Percentiles rank a stretch among this genome's conserved stretches.
These are phyloP conservation scores for Clitopilus hobsonii DNA, from an alignment of 768 basidiomycete genomes.

Conservation along the genomic window DNA sequence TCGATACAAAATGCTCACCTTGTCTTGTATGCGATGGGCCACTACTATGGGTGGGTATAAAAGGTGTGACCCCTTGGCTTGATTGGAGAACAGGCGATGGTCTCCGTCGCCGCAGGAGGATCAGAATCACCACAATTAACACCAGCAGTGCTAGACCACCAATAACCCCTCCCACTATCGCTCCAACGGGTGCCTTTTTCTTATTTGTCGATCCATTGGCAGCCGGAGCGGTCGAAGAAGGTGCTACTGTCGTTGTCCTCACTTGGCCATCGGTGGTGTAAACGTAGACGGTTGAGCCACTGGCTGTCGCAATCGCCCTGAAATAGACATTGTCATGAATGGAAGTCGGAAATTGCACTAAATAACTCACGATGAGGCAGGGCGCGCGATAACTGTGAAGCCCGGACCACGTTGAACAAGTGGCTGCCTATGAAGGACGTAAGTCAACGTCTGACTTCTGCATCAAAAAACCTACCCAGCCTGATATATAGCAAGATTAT, in stretches of 20 bases:
- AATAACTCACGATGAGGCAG: background rate
- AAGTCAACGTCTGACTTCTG: background rate
- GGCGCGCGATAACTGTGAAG: background rate
- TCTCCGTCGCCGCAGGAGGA: conserved; percentile 3
- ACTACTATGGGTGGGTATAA: background rate
- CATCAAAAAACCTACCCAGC: background rate
- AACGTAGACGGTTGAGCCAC: background rate
- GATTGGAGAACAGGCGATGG: background rate
- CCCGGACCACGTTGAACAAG: background rate
- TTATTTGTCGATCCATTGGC: too few species aligned
- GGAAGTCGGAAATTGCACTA: background rate
- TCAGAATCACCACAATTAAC: background rate
- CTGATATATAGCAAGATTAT: background rate
- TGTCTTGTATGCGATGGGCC: background rate
- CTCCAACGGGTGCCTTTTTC: conserved; percentile 6
- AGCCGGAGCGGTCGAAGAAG: background rate
- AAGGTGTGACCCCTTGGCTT: background rate
- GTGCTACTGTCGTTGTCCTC: background rate
- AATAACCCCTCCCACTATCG: conserved; percentile 13
- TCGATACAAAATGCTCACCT: background rate
- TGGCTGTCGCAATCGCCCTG: background rate
- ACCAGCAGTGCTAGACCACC: conserved; percentile 5
- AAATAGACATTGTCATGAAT: background rate
- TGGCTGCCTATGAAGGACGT: background rate
- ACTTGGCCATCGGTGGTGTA: background rate